Evolutionary conservation across 106 monocot species (phyloP).

Genomic region (Allium fistulosum): DNA sequence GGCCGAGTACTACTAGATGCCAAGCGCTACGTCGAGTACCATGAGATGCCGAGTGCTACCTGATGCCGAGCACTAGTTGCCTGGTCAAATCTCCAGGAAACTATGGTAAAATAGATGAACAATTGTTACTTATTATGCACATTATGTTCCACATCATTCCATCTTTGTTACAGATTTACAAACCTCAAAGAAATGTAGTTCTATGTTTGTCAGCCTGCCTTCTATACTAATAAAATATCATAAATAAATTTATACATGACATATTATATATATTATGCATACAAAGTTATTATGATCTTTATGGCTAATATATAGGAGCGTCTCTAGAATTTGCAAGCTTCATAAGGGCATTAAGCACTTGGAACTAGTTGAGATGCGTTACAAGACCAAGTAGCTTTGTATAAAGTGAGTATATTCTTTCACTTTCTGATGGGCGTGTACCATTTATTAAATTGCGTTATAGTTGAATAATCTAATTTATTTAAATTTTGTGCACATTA

Average conservation of each 20-base stretch:
- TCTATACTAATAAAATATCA: constrained; percentile 60
- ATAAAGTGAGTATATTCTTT: neutral
- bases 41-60: too few relatives aligned
- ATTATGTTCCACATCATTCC: neutral
- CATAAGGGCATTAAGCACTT: constrained; percentile 54
- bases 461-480: too few relatives aligned
- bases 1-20: too few relatives aligned
- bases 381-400: constrained; percentile 36
- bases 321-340: constrained; percentile 53
- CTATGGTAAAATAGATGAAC: too few relatives aligned
- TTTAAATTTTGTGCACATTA: too few relatives aligned
- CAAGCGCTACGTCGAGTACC: too few relatives aligned
- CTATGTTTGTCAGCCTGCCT: constrained; percentile 59
- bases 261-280: neutral
- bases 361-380: constrained; percentile 63
- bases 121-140: too few relatives aligned
- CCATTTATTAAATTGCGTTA: too few relatives aligned
- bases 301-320: constrained; percentile 30
- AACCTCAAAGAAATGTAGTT: constrained; percentile 76
- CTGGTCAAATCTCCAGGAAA: too few relatives aligned
- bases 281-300: neutral
- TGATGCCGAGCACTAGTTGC: too few relatives aligned
- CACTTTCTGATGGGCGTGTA: too few relatives aligned
- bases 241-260: neutral
- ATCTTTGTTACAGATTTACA: constrained; percentile 48